Base-by-base conservation (phyloP, 441 rosid species). In the Adansonia rubrostipa region DNA sequence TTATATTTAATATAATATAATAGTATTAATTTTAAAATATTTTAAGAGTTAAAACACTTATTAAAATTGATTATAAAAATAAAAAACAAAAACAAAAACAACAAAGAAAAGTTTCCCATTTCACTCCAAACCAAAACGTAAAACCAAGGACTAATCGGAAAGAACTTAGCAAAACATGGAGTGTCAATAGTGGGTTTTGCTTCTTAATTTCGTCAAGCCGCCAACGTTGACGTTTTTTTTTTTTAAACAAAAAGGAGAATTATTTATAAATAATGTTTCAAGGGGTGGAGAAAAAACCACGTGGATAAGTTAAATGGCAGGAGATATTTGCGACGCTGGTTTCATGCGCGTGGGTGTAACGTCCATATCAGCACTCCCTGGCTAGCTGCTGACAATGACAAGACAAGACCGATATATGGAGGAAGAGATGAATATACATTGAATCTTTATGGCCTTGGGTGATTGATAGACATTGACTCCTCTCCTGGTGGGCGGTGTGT, bases 201-300 rank as follows among this genome's bases (percentile, higher is more conserved):
- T 13, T 3, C n/a, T 2, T 68, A 19, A 66, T 20, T 47, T 69
- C 62, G 53, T 75, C 76, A 64, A 73, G 89, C 84, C 67, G 85
- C 81, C 85, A 10, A 72, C 8, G 73, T 36, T 81, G 86, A 81
- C 79, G 40, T 42, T 10, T 15, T 24, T 22, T 57, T 0, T 36
- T 33, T 2, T 28, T 33, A 33, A 36, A 36, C 13, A n/a, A 51
- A 44, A 33, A 48, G 48, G 17, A 14, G 1, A 8, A 45, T 8
- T 24, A 45, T 42, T 42, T 42, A 42, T 8, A 45, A 45, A 24
- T 45, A 56, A 56, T 56, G 9, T 0, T 1, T 56, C 3, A 9
- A 0, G 9, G 48, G 48, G 56, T 66, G 33, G 22, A 48, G 44
- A 22, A 24, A 61, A 28, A 42, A 22, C n/a, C 77, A 80, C 78